These are phyloP conservation scores for Dictyostelium purpureum DNA, from an alignment of 78 protist genomes.

Conservation along the genomic window DNA sequence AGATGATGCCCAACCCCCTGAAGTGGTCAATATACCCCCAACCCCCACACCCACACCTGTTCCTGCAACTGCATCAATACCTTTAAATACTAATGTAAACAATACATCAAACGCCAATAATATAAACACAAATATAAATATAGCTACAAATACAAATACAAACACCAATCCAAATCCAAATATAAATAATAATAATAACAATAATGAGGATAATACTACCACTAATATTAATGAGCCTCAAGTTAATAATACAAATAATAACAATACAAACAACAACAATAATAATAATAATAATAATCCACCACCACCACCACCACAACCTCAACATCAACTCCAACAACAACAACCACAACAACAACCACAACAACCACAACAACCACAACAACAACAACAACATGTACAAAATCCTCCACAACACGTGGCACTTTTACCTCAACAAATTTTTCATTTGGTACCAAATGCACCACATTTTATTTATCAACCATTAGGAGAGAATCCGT, in stretches of 20 bases:
- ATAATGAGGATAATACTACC: neutral
- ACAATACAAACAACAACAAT: neutral
- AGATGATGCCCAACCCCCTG: neutral
- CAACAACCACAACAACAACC: neutral
- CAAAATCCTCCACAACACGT: neutral
- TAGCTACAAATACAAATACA: neutral
- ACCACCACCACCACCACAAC: neutral
- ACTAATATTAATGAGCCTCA: neutral
- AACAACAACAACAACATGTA: neutral
- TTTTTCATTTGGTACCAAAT: too few species aligned
- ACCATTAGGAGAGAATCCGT: too few species aligned
- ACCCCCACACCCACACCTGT: neutral
- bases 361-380: conserved; percentile 10
- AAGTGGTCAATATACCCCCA: neutral
- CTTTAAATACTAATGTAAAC: neutral
- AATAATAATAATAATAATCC: neutral
- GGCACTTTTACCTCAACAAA: neutral
- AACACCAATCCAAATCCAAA: neutral
- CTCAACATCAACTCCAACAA: neutral
- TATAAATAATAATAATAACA: neutral
- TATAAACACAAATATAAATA: too few species aligned
- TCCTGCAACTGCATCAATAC: neutral
- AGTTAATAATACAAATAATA: neutral
- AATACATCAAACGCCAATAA: too few species aligned
- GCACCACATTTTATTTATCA: too few species aligned